These are phyloP conservation scores for Castanea crenata DNA, from an alignment of 306 rosid species.

Conservation along the genomic window DNA sequence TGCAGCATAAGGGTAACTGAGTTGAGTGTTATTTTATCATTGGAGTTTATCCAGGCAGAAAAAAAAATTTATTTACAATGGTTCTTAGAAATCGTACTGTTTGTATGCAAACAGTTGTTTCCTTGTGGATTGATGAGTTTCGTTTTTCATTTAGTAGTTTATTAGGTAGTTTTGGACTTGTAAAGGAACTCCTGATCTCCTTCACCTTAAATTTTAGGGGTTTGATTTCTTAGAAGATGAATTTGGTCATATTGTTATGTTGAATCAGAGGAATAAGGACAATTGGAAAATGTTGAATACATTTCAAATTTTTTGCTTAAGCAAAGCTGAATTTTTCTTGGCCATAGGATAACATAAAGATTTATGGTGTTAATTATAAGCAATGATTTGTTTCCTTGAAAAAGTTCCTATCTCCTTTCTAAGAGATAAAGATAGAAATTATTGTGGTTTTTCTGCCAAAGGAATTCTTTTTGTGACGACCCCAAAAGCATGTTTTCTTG, in stretches of 20 bases:
- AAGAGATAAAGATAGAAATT: background rate
- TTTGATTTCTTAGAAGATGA: background rate
- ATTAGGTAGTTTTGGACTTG: background rate
- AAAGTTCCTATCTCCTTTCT: background rate
- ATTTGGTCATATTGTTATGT: background rate
- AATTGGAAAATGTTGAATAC: background rate
- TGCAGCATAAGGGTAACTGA: background rate
- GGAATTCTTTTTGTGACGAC: background rate
- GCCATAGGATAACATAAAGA: background rate
- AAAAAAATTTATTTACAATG: background rate
- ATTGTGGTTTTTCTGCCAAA: background rate
- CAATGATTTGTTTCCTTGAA: background rate
- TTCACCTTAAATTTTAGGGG: background rate
- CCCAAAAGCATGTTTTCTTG: background rate
- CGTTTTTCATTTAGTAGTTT: background rate
- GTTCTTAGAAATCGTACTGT: background rate
- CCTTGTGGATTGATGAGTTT: background rate
- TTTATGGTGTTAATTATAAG: background rate
- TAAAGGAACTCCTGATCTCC: background rate
- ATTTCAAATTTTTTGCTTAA: background rate
- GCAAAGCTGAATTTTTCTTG: background rate
- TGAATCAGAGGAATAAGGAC: background rate
- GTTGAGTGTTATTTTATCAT: background rate
- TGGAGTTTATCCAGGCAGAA: background rate
- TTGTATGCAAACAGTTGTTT: background rate